Base-by-base conservation (phyloP, 345 rosid species). In the Garcia nutans region DNA sequence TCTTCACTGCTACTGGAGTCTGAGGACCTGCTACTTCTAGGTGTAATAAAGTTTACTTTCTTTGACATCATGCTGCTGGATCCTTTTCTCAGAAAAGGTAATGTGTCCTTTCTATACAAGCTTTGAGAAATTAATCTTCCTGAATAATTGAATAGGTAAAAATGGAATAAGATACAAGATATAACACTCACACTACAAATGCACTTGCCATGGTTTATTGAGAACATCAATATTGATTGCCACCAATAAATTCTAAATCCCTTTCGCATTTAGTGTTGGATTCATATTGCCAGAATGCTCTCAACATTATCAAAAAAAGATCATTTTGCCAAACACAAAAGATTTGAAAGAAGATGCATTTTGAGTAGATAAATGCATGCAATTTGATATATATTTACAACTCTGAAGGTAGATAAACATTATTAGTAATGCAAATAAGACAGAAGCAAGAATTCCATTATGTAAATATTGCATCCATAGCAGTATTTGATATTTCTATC, bases 11-110 rank as follows among this genome's bases (percentile, higher is more conserved):
- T 76, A 61, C 62, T 69, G 74, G 89, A 83, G 79, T 84, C 75
- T 16, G 92, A 79, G 63, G 92, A 80, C 71, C 72, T 16, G 70
- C 84, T 65, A 78, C 86, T 76, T 68, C 82, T 83, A 31, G 90
- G 85, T 65, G 76, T 64, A 24, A 65, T 62, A 10, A 75, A 74
- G 19, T 23, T 69, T 31, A 12, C 59, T 85, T 77, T 86, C 82
- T 78, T 79, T 55, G 83, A 65, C 33, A 74, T 77, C 37, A 23
- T 10, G 66, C 58, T 72, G 71, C 59, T 70, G 47, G 52, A 79
- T 61, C 74, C 62, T 44, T 62, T 75, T 31, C 76, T 78, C 44
- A 73, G 66, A 75, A 71, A 74, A 42, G 65, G 59, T 31, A 68
- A 60, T 17, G 71, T 47, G 57, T 70, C 68, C 31, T 76, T 82